Percentiles rank a stretch among this genome's conserved stretches.
Evolutionary conservation across 2,329 filamentous ascomycete species (phyloP).

Genomic region (Phyllosticta capitalensis): DNA sequence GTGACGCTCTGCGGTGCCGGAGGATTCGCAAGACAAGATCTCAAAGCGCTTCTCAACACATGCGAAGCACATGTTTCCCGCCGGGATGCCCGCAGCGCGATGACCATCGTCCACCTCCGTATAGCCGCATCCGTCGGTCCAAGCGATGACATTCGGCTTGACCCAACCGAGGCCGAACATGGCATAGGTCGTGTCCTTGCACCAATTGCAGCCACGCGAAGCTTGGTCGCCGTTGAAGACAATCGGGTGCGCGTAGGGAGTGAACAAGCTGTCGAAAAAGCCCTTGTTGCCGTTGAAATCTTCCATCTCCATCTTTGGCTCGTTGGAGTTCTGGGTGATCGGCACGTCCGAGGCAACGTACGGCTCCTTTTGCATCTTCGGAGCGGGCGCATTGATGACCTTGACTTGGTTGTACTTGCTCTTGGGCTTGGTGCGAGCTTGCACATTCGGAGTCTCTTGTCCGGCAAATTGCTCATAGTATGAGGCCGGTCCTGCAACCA

Average conservation of each 20-base stretch:
- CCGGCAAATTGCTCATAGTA: no score
- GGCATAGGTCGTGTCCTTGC: constrained; percentile 30
- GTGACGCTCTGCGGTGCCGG: neutral
- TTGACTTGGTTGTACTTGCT: neutral
- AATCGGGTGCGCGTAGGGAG: constrained; percentile 34
- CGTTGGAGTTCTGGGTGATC: neutral
- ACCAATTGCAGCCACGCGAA: constrained; percentile 37
- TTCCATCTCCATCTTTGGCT: constrained; percentile 15
- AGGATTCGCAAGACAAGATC: constrained; percentile 23
- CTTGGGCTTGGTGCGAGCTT: no score
- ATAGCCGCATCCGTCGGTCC: constrained; percentile 26
- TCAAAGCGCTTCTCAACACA: constrained; percentile 22
- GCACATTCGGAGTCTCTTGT: no score
- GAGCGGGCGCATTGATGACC: neutral
- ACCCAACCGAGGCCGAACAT: constrained; percentile 30
- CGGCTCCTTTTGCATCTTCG: neutral
- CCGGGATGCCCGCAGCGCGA: constrained; percentile 18
- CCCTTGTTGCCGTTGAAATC: constrained; percentile 21
- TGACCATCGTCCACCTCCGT: constrained; percentile 33
- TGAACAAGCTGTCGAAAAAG: constrained; percentile 23
- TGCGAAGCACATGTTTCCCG: constrained; percentile 25
- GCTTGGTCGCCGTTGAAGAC: constrained; percentile 19
- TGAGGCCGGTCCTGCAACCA: no score
- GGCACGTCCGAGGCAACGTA: neutral
- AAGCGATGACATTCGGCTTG: constrained; percentile 26